Conservation (phyloP, 495 filamentous ascomycete genomes). For the Penicillium macrosclerotiorum region DNA sequence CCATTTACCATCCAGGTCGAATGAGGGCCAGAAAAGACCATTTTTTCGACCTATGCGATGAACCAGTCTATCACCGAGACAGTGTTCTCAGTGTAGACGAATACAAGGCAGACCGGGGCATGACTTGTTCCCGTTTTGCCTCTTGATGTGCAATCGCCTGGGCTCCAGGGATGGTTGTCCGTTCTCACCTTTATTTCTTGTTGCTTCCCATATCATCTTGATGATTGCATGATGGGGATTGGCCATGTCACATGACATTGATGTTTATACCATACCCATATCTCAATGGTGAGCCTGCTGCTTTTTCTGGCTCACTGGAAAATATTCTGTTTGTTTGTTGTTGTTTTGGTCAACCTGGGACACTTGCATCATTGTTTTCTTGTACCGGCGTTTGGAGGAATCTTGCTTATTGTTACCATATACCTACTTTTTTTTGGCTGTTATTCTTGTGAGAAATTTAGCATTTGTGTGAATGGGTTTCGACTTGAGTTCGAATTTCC, state of each 20-base stretch:
- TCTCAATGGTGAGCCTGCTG: constrained; percentile 21
- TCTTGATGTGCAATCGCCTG: no score
- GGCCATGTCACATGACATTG: constrained; percentile 18
- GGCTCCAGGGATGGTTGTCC: neutral
- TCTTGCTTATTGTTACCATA: constrained; percentile 17
- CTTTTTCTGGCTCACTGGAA: constrained; percentile 9
- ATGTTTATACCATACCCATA: constrained; percentile 27
- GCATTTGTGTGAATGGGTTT: constrained; percentile 19
- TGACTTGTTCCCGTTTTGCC: no score
- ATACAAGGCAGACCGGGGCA: no score
- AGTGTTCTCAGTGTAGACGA: no score
- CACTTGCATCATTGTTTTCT: constrained; percentile 17
- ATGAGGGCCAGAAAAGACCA: no score
- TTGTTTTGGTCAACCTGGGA: no score
- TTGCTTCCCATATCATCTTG: constrained; percentile 16
- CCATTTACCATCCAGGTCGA: no score
- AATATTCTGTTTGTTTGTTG: neutral
- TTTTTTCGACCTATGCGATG: no score
- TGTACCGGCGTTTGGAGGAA: constrained; percentile 18
- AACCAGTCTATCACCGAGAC: no score
- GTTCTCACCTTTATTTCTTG: neutral
- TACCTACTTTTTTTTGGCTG: constrained; percentile 26
- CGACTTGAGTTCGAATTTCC: constrained; percentile 13
- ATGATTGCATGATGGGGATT: constrained; percentile 13
- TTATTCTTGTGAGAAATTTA: constrained; percentile 15